Base-by-base conservation (phyloP, 495 filamentous ascomycete species). In the Venustampulla echinocandica region DNA sequence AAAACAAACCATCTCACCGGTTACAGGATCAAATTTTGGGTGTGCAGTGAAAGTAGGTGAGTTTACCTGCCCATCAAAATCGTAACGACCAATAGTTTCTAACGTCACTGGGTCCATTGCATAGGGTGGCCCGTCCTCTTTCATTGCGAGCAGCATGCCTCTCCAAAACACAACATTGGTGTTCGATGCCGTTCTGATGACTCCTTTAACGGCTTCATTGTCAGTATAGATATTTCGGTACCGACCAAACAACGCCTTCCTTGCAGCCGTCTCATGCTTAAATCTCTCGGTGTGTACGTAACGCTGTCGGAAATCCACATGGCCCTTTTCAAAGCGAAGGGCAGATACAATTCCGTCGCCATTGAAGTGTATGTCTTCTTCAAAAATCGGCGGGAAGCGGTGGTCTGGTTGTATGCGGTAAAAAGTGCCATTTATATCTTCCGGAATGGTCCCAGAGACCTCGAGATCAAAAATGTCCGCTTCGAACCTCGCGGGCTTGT, bases 201-300 rank as follows among this genome's bases (percentile, higher is more conserved):
- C 63, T 15, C 69, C 69, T 35, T 64, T 59, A 6, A 75, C 69
- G 24, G 60, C 62, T 50, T 69, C 68, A 33, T 66, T 67, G 47
- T 80, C 75, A 5, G 76, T 78, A 47, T 60, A 76, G 10, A 64
- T 67, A 41, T 80, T 80, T 11, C 75, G 61, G 49, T 78, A 80
- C 36, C 65, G 62, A 0, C 74, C 73, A 41, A 78, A 68, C 13
- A 79, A 55, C 7, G 59, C 54, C 22, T 59, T 50, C 5, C 63
- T 50, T 11, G 65, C 68, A 22, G 58, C 49, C 4, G 60, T 61
- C 50, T 80, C 76, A 6, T 36, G 40, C 1, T 48, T 30, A 38
- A 69, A 73, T 32, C 69, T 65, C 37, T 77, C 74, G 0, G 76
- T 80, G 13, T 60, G 58, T 18, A 78, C 75, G 45, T 76, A 78